phyloP scores from a whole-genome alignment of 768 basidiomycete species.

The Pleurotus salmoneostramineus region DNA sequence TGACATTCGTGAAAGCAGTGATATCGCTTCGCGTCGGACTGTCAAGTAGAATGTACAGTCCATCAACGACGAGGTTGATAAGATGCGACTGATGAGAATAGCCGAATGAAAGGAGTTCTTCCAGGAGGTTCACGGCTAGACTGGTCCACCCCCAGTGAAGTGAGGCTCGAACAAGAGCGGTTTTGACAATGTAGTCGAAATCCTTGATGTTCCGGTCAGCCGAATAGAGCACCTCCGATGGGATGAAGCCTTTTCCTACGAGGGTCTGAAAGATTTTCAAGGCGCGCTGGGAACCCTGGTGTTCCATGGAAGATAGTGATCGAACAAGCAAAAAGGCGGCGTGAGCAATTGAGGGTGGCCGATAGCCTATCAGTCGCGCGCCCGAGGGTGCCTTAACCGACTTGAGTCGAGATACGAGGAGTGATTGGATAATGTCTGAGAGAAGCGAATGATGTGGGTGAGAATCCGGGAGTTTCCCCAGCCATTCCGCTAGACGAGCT shows the following conservation, averaged over 20 bases:
- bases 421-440: conserved; percentile 9
- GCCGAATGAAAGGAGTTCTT: conserved; percentile 17
- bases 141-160: conserved; percentile 51
- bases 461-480: neutral
- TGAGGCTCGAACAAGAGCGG: conserved; percentile 47
- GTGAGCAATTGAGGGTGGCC: conserved; percentile 32
- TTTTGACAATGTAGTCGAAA: conserved; percentile 43
- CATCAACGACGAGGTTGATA: conserved; percentile 34
- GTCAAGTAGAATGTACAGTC: conserved; percentile 38
- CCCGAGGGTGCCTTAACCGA: conserved; percentile 21
- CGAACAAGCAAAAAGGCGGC: conserved; percentile 40
- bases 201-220: conserved; percentile 32
- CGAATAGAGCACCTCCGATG: conserved; percentile 39
- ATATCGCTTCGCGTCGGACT: conserved; percentile 31
- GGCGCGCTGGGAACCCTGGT: conserved; percentile 24
- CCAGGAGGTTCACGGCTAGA: conserved; percentile 37
- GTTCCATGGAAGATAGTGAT: conserved; percentile 31
- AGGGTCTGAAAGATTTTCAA: conserved; percentile 48
- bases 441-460: conserved; percentile 5
- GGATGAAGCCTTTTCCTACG: conserved; percentile 38
- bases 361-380: conserved; percentile 26
- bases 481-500: neutral
- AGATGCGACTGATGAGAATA: conserved; percentile 18
- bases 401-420: conserved; percentile 25
- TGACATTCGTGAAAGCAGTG: conserved; percentile 34